Conservation (phyloP, 768 basidiomycete species). For the Panellus pusillus region DNA sequence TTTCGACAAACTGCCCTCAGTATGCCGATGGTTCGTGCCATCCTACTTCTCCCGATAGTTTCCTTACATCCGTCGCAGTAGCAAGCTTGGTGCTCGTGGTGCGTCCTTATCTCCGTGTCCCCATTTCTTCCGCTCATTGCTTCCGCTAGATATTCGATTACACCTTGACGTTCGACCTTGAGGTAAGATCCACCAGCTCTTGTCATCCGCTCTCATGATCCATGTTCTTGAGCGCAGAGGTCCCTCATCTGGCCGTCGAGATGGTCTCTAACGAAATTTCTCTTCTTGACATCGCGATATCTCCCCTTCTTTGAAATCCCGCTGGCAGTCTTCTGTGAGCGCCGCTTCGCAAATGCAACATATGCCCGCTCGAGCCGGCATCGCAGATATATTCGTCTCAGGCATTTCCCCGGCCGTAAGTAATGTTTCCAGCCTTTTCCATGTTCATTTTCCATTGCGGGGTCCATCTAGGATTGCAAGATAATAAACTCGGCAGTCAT, state of each 20-base stretch:
- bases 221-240: neutral
- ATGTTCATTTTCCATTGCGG: neutral
- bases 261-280: conserved; percentile 5
- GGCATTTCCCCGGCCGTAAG: neutral
- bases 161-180: conserved; percentile 1
- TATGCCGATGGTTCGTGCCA: neutral
- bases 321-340: conserved; percentile 7
- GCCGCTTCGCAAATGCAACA: too few relatives aligned
- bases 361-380: neutral
- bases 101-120: neutral
- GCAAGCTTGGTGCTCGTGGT: neutral
- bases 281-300: conserved; percentile 10
- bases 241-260: conserved; percentile 12
- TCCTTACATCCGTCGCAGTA: neutral
- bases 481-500: neutral
- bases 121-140: too few relatives aligned
- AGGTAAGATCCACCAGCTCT: neutral
- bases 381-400: neutral
- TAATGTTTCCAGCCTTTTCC: neutral
- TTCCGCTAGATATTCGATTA: conserved; percentile 2
- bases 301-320: conserved; percentile 6
- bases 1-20: neutral
- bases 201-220: neutral
- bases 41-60: neutral
- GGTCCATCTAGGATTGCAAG: neutral